Evolutionary conservation across 805 yeast genomes (phyloP).

Genomic region (Priceomyces melissophilus): DNA sequence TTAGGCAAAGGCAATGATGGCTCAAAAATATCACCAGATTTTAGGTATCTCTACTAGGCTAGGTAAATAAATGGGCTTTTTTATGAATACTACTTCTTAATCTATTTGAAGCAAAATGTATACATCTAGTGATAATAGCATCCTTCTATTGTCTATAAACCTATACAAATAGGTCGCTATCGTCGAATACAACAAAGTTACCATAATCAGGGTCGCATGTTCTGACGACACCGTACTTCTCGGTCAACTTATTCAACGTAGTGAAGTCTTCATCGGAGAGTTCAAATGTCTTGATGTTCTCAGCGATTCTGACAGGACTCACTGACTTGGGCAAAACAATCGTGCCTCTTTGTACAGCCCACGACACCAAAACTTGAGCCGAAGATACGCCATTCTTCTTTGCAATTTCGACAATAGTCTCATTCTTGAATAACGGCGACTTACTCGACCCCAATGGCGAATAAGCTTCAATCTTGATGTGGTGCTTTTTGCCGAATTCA

Average conservation of each 20-base stretch:
- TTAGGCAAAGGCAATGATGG: slow-evolving; percentile 46
- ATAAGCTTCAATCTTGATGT: slow-evolving; percentile 57
- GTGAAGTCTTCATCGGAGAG: slow-evolving; percentile 36
- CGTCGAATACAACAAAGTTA: slow-evolving; percentile 29
- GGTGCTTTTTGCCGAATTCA: slow-evolving; percentile 42
- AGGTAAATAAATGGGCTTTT: too few species aligned
- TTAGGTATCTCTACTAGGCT: slow-evolving; percentile 35
- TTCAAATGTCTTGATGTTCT: slow-evolving; percentile 32
- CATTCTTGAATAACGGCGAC: slow-evolving; percentile 50
- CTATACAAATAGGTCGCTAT: not conserved
- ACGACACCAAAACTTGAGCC: slow-evolving; percentile 52
- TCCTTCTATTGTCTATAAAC: too few species aligned
- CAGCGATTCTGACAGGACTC: slow-evolving; percentile 21
- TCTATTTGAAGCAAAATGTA: too few species aligned
- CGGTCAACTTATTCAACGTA: slow-evolving; percentile 22
- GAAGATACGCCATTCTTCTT: slow-evolving; percentile 40
- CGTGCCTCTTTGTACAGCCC: slow-evolving; percentile 57
- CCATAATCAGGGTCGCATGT: slow-evolving; percentile 34
- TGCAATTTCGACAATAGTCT: slow-evolving; percentile 41
- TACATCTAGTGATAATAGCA: too few species aligned
- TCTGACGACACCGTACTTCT: slow-evolving; percentile 26
- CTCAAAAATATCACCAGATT: slow-evolving; percentile 38
- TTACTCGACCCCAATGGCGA: slow-evolving; percentile 68
- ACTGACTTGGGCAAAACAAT: slow-evolving; percentile 44
- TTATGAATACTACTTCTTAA: too few species aligned